A percentile compares a stretch with the other conserved stretches of the same genome.
phyloP scores from a whole-genome alignment of 805 yeast genomes.

The Yamadazyma phyllophila region DNA sequence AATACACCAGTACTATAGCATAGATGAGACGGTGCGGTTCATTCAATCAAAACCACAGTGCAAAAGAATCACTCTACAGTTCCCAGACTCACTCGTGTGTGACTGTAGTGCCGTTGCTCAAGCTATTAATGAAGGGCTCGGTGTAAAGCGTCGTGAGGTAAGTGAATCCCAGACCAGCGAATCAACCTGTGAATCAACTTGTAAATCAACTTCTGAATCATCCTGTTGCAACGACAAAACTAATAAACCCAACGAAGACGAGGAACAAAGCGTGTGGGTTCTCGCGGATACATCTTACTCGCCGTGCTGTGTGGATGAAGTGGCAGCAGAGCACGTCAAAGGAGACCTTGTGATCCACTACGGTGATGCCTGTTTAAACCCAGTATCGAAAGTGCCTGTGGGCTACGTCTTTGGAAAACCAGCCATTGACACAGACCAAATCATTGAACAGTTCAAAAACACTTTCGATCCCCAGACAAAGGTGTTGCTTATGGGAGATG shows the following conservation, averaged over 20 bases:
- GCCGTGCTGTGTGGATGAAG: constrained; percentile 94
- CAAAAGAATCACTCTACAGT: constrained; percentile 73
- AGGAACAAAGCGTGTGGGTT: constrained; percentile 48
- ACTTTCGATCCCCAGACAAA: constrained; percentile 40
- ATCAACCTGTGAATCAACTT: neutral
- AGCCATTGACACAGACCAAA: constrained; percentile 40
- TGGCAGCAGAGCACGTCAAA: constrained; percentile 88
- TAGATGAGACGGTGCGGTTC: constrained; percentile 45
- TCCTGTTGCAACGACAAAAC: too few relatives aligned
- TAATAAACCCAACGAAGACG: neutral
- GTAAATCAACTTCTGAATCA: too few relatives aligned
- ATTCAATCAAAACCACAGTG: constrained; percentile 34
- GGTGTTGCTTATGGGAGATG: constrained; percentile 70
- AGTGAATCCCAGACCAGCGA: neutral
- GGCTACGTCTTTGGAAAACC: constrained; percentile 80
- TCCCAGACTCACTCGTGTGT: constrained; percentile 76
- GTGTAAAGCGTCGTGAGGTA: neutral
- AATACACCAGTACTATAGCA: constrained; percentile 53
- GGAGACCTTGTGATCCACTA: constrained; percentile 88
- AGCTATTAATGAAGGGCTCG: constrained; percentile 1
- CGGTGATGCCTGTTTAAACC: constrained; percentile 91
- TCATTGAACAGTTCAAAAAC: constrained; percentile 40
- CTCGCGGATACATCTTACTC: constrained; percentile 96
- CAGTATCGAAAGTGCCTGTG: constrained; percentile 69
- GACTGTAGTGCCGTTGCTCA: constrained; percentile 48